These are phyloP conservation scores for Scheffersomyces titani DNA, from an alignment of 1,139 yeast genomes.

Conservation along the genomic window DNA sequence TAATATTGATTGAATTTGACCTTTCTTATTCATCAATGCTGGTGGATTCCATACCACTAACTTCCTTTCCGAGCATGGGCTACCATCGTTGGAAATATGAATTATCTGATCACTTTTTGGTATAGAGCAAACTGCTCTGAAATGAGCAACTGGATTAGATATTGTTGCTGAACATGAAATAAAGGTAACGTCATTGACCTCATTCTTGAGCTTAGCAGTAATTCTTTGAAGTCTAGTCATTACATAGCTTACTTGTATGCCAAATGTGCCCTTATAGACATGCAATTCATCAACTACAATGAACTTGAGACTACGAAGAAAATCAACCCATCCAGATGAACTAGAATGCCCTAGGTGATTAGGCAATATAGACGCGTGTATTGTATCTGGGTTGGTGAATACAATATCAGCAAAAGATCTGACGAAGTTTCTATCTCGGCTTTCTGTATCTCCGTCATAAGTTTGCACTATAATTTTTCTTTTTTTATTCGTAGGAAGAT, in stretches of 20 bases:
- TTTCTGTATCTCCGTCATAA: slow-evolving; percentile 90
- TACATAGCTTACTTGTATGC: slow-evolving; percentile 85
- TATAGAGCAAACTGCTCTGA: slow-evolving; percentile 72
- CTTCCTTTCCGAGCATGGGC: slow-evolving; percentile 79
- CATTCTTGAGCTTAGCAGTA: slow-evolving; percentile 30
- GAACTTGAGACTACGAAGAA: slow-evolving; percentile 61
- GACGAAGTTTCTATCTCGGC: slow-evolving; percentile 50
- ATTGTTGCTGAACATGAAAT: slow-evolving; percentile 95
- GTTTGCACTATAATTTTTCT: slow-evolving; percentile 61
- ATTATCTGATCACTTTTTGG: slow-evolving; percentile 39
- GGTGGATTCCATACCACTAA: slow-evolving; percentile 82
- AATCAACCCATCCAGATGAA: slow-evolving; percentile 60
- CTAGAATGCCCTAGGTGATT: slow-evolving; percentile 43
- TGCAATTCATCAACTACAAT: slow-evolving; percentile 92
- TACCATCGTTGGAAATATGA: slow-evolving; percentile 75
- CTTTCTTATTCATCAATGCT: slow-evolving; percentile 60
- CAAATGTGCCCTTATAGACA: slow-evolving; percentile 86
- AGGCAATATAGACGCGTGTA: slow-evolving; percentile 85
- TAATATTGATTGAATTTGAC: slow-evolving; percentile 32
- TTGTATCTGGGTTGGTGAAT: slow-evolving; percentile 92
- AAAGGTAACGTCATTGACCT: slow-evolving; percentile 45
- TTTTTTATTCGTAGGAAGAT: slow-evolving; percentile 36
- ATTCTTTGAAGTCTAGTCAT: slow-evolving; percentile 75
- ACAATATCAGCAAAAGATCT: slow-evolving; percentile 71
- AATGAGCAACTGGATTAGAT: slow-evolving; percentile 67